A percentile compares a stretch with the other conserved stretches of the same genome.
Conservation (phyloP, 2,329 filamentous ascomycete genomes). For the Colletotrichum liaoningense region DNA sequence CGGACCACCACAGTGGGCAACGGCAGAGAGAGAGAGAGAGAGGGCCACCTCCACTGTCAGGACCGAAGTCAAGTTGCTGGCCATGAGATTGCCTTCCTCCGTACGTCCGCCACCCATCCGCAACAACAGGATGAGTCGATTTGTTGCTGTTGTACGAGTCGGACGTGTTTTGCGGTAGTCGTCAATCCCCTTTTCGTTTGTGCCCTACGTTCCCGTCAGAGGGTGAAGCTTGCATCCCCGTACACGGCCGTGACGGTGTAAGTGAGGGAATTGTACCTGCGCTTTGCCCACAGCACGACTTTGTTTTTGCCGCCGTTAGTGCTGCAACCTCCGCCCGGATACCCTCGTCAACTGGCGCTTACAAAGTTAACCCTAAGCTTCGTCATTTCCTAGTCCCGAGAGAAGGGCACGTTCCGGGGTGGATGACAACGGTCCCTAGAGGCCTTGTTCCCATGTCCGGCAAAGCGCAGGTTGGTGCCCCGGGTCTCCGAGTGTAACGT, state of each 20-base stretch:
- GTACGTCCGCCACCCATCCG: background rate
- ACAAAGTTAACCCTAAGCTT: constrained; percentile 32
- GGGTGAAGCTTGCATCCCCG: constrained; percentile 7
- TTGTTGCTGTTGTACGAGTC: too few species aligned
- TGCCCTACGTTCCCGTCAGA: background rate
- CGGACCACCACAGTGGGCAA: constrained; percentile 5
- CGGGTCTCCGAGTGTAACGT: constrained; percentile 33
- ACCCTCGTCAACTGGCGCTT: constrained; percentile 33
- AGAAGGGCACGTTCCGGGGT: constrained; percentile 17
- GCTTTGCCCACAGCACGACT: background rate
- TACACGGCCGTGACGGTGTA: background rate
- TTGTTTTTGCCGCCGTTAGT: constrained; percentile 29
- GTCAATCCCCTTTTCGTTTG: background rate
- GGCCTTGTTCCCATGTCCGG: constrained; percentile 19
- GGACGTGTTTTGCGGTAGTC: too few species aligned
- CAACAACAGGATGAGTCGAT: background rate
- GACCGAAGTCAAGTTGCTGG: background rate
- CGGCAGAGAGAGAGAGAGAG: background rate
- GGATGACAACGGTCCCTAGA: constrained; percentile 21
- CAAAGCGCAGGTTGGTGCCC: constrained; percentile 16
- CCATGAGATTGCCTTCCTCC: background rate
- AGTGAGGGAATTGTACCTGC: constrained; percentile 9
- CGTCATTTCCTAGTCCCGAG: constrained; percentile 33
- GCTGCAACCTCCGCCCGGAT: constrained; percentile 24
- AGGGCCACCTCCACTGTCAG: background rate